A percentile compares a stretch with the other conserved stretches of the same genome.
phyloP scores from a whole-genome alignment of 2,329 filamentous ascomycete genomes.

The Drechslerella stenobrocha region DNA sequence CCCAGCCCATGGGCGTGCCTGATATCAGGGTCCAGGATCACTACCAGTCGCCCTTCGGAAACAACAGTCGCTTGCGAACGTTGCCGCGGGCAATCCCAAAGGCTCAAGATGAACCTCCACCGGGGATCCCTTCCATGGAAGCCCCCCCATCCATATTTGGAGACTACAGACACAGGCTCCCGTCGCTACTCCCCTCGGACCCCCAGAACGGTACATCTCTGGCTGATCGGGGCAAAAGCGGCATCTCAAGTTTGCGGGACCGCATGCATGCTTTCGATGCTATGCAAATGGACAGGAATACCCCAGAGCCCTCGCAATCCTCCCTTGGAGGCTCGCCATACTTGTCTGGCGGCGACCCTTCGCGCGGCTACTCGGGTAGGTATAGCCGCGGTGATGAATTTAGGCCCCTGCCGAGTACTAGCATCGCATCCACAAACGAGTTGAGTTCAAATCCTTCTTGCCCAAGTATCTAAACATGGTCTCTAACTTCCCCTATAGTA shows the following conservation, averaged over 20 bases:
- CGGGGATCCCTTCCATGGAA: constrained; percentile 45
- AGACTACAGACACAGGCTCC: constrained; percentile 33
- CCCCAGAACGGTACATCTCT: constrained; percentile 21
- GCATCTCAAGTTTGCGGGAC: constrained; percentile 43
- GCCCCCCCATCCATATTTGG: constrained; percentile 43
- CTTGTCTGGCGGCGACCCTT: constrained; percentile 13
- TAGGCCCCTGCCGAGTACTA: constrained; percentile 21
- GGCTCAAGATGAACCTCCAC: constrained; percentile 32
- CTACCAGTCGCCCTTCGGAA: constrained; percentile 27
- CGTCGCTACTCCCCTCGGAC: constrained; percentile 27
- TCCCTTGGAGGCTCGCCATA: constrained; percentile 17
- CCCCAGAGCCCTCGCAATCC: constrained; percentile 14
- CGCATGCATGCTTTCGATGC: constrained; percentile 40
- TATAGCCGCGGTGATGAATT: constrained; percentile 25
- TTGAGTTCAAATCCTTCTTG: constrained; percentile 13
- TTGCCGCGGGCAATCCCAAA: constrained; percentile 44
- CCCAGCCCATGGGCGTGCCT: constrained; percentile 45
- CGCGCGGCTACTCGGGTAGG: constrained; percentile 16
- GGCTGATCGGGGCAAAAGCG: constrained; percentile 22
- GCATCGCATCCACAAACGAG: constrained; percentile 40
- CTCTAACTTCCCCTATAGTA: constrained; percentile 24
- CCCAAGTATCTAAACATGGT: constrained; percentile 1
- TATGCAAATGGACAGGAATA: constrained; percentile 37
- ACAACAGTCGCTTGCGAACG: constrained; percentile 23
- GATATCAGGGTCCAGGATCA: constrained; percentile 47